phyloP scores from a whole-genome alignment of 2,329 filamentous ascomycete species.

The Chrysosporium keratinophilum region DNA sequence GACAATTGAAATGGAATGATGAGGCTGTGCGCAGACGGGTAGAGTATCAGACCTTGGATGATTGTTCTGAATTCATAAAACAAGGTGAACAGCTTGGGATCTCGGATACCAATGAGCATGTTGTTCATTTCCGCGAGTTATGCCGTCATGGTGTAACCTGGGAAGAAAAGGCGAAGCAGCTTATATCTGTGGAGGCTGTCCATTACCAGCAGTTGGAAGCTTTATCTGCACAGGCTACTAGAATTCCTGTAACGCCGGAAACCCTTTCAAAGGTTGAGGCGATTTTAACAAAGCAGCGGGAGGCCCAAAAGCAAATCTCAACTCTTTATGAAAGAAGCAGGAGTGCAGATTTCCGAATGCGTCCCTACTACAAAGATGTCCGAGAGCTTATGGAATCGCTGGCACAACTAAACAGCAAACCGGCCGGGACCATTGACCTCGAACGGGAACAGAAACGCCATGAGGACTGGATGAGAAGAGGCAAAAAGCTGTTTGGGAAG shows the following conservation, averaged over 20 bases:
- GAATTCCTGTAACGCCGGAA: slow-evolving; percentile 68
- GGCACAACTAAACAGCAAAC: slow-evolving; percentile 84
- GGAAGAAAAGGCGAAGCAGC: slow-evolving; percentile 85
- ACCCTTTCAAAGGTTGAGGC: slow-evolving; percentile 77
- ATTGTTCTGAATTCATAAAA: slow-evolving; percentile 68
- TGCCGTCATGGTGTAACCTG: slow-evolving; percentile 68
- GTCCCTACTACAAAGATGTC: slow-evolving; percentile 84
- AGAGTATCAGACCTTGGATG: slow-evolving; percentile 59
- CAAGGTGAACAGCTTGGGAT: slow-evolving; percentile 70
- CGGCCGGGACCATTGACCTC: slow-evolving; percentile 77
- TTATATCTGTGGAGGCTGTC: slow-evolving; percentile 82
- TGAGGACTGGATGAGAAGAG: slow-evolving; percentile 98
- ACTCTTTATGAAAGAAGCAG: slow-evolving; percentile 70
- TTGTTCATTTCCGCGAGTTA: slow-evolving; percentile 66
- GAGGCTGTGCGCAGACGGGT: slow-evolving; percentile 59
- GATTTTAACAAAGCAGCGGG: slow-evolving; percentile 89
- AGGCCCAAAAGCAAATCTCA: slow-evolving; percentile 80
- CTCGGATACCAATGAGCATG: slow-evolving; percentile 66
- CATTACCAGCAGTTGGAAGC: slow-evolving; percentile 94
- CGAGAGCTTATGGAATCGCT: slow-evolving; percentile 78
- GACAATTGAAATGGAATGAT: slow-evolving; percentile 81
- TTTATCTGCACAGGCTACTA: slow-evolving; percentile 69
- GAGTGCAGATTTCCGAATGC: slow-evolving; percentile 61
- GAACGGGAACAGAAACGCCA: slow-evolving; percentile 91
- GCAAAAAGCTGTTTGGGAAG: slow-evolving; percentile 96